Conservation (phyloP, 768 basidiomycete genomes). For the Phaffia tasmanica region DNA sequence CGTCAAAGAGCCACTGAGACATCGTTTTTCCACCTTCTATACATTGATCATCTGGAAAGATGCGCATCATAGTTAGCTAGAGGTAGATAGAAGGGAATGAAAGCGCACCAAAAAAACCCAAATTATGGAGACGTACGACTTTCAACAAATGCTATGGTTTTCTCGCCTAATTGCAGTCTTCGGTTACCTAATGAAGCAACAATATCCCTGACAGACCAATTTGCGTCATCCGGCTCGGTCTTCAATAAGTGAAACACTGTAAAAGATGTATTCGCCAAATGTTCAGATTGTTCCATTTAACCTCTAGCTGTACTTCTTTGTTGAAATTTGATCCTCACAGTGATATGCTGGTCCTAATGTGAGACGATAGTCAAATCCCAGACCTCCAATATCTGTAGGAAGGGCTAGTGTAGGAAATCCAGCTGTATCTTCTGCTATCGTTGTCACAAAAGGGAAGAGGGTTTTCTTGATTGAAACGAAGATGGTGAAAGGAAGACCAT, state of each 20-base stretch:
- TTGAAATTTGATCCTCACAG: slow-evolving; percentile 11
- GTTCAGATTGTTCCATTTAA: neutral
- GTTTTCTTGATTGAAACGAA: neutral
- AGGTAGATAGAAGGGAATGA: neutral
- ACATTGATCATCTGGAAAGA: slow-evolving; percentile 26
- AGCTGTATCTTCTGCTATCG: slow-evolving; percentile 28
- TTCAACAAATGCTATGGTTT: slow-evolving; percentile 28
- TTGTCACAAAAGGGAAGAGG: slow-evolving; percentile 24
- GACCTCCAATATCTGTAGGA: slow-evolving; percentile 21
- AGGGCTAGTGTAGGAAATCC: slow-evolving; percentile 27
- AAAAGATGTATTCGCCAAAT: neutral
- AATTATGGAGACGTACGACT: slow-evolving; percentile 20
- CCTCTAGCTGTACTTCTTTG: neutral
- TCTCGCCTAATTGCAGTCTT: slow-evolving; percentile 18
- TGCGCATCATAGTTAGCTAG: neutral
- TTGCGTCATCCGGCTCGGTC: neutral
- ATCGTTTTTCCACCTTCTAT: slow-evolving; percentile 26
- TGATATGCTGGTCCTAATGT: slow-evolving; percentile 26
- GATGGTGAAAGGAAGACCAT: neutral
- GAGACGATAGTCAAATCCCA: slow-evolving; percentile 27
- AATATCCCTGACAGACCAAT: slow-evolving; percentile 17
- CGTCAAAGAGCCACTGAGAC: slow-evolving; percentile 28
- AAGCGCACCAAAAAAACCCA: neutral
- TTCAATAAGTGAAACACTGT: slow-evolving; percentile 17
- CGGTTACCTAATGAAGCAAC: slow-evolving; percentile 23